Evolutionary conservation across 345 rosid species (phyloP), one percentile per base, ranked within the genome.

Genomic region (Erodium maritimum): DNA sequence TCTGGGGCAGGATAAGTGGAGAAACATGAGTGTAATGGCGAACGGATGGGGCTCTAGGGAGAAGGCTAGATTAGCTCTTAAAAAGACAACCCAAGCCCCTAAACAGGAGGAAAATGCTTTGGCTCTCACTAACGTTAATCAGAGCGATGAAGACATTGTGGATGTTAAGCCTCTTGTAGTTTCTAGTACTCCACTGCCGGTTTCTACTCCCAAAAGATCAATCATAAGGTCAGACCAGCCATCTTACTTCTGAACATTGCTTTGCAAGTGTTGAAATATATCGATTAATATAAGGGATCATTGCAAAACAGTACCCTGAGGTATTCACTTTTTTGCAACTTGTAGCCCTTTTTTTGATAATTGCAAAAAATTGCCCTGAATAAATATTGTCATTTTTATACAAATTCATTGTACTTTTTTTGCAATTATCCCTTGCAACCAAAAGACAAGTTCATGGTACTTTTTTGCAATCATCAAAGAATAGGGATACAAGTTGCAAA

Each of bases 11-110:
- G 96, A 94, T 72, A 94, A 94, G 70, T 94, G 99, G 99, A 85
- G 99, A 75, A 90, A 94, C 71, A 85, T 94, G 96, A 85, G 96
- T 72, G 97, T 85, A 62, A 85, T 90, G 90, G 87, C 89, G 14
- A 87, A 82, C 81, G 99, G 97, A 8, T 94, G 85, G 87, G 83
- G 82, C 56, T 79, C 99, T 17, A 82, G 95, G 17, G 96, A 94
- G 34, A 90, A 82, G 73, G 70, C 88, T 63, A 83, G 89, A 80
- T 50, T 85, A 70, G 73, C 91, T 25, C 60, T 85, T 55, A 94
- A 80, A 70, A 82, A 85, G 74, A 69, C 77, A 29, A 76, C 65
- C 6, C 78, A 81, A 58, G 67, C 74, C 56, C 60, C 80, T 46
- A 84, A 70, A 73, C 82, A 67, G 29, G 97, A 94, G 42, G 99